Base-by-base conservation (phyloP, 768 basidiomycete species). In the Suillus luteus region DNA sequence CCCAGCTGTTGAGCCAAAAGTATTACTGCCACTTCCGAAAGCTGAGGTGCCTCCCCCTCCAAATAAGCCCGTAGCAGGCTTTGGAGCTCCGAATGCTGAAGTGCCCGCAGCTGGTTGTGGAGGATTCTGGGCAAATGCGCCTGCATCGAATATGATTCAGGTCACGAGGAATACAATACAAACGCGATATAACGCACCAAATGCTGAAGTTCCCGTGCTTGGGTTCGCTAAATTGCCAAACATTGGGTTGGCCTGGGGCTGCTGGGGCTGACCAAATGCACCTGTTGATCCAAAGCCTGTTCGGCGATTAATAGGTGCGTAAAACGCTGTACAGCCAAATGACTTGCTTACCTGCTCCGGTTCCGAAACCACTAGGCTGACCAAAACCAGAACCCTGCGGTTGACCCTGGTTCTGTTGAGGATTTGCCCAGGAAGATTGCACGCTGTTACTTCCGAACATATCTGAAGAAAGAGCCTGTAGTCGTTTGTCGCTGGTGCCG, bases 181-280 rank as follows among this genome's bases (percentile, higher is more conserved):
- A 51, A 61, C 62, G 64, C 46, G 63, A 65, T 24, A 46, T 55
- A 55, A 68, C 72, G 51, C 66, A 75, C 81, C 78, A 72, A 82
- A 80, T 19, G 70, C 63, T 61, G 80, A 69, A 43, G 79, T 67
- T 44, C 76, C 72, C 22, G 76, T 59, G 17, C 59, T 71, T 15
- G 79, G 71, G 62, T 76, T 76, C 31, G 77, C 79, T 54, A 87
- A 72, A 65, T 83, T 85, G 57, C 91, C 91, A 73, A 93, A 93
- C 90, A 93, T 93, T 48, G 91, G 89, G 70, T 92, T 92, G 5
- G 86, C 83, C 68, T 83, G 83, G 71, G 85, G 89, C 66, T 85
- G 88, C 68, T 82, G 85, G 24, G 73, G 77, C 67, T 89, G 87
- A 60, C 86, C 85, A 81, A 90, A 90, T 64, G 86, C 78, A 69